Conservation (phyloP, 2,329 filamentous ascomycete species). For the Lachnellula suecica region DNA sequence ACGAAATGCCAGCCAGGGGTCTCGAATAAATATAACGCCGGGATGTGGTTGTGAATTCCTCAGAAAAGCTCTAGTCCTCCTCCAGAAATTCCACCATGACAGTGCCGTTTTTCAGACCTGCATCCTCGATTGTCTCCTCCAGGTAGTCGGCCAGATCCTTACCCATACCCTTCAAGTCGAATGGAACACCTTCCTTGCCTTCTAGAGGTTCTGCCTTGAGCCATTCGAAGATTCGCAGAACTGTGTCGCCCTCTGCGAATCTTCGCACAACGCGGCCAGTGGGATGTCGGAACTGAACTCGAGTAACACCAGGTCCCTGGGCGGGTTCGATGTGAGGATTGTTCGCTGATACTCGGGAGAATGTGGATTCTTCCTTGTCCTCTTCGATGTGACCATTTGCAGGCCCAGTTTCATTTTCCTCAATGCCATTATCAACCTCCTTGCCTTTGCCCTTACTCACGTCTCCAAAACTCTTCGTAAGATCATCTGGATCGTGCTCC, state of each 20-base stretch:
- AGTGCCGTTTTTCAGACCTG: slow-evolving; percentile 86
- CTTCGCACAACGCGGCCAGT: slow-evolving; percentile 81
- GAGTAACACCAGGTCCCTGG: slow-evolving; percentile 69
- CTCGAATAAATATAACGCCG: slow-evolving; percentile 1
- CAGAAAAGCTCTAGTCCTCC: slow-evolving; percentile 16
- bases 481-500: slow-evolving; percentile 79
- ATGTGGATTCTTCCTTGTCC: slow-evolving; percentile 45
- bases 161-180: slow-evolving; percentile 87
- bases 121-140: slow-evolving; percentile 73
- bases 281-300: slow-evolving; percentile 90
- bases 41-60: not conserved
- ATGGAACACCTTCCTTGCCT: slow-evolving; percentile 73
- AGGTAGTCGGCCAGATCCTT: slow-evolving; percentile 79
- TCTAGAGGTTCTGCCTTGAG: slow-evolving; percentile 85
- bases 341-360: slow-evolving; percentile 69
- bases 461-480: slow-evolving; percentile 66
- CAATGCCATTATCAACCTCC: slow-evolving; percentile 39
- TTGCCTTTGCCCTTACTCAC: slow-evolving; percentile 55
- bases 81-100: slow-evolving; percentile 92
- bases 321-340: slow-evolving; percentile 78
- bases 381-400: slow-evolving; percentile 29
- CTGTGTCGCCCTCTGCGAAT: slow-evolving; percentile 75
- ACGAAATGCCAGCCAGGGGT: not conserved
- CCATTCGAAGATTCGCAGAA: slow-evolving; percentile 91
- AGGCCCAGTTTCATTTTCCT: slow-evolving; percentile 31